Base-by-base conservation (phyloP, 164 flowering plant species). In the Stephania cephalantha region DNA sequence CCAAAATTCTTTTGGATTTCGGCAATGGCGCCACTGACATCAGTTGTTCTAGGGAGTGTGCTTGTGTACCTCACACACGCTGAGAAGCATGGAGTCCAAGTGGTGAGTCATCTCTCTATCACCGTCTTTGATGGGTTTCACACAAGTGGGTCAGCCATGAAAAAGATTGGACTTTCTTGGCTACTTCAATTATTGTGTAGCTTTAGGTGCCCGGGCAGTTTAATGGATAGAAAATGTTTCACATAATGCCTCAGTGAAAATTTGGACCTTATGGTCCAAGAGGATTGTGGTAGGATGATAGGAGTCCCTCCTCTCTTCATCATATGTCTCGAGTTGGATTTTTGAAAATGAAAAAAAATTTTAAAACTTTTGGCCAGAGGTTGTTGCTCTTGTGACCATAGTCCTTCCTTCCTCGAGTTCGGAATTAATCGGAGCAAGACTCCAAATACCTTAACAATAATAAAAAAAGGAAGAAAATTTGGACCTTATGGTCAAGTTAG, bases 11-110 rank as follows among this genome's bases (percentile, higher is more conserved):
- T 94, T 72, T 94, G 96, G 96, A 79, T 94, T 73, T 78, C 81
- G 22, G 98, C 96, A 7, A 82, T 87, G 86, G 91, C 98, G 4
- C 98, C 98, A 17, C 85, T 94, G 45, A 80, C 84, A 0, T 90
- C 93, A 5, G 91, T 94, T 2, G 76, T 90, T 22, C 12, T 94
- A 31, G 96, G 96, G 79, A 94, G 91, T 80, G 20, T 90, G 45
- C 86, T 94, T 52, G 97, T 88, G 7, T 92, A 86, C 69, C 55
- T 92, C 75, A 88, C 92, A 18, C 93, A 89, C 48, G 92, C 95
- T 9, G 93, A 92, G 46, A 86, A 83, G 58, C 97, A 94, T 55
- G 95, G 94, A 1, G 88, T 94, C 25, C 85, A 88, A 92, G 91
- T 92, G 84, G 98, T 94, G 42, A 83, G 85, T 71, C 17, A 9